Evolutionary conservation across 768 basidiomycete species (phyloP), one percentile per base, ranked within the genome.

Genomic region (Tylopilus sp.): DNA sequence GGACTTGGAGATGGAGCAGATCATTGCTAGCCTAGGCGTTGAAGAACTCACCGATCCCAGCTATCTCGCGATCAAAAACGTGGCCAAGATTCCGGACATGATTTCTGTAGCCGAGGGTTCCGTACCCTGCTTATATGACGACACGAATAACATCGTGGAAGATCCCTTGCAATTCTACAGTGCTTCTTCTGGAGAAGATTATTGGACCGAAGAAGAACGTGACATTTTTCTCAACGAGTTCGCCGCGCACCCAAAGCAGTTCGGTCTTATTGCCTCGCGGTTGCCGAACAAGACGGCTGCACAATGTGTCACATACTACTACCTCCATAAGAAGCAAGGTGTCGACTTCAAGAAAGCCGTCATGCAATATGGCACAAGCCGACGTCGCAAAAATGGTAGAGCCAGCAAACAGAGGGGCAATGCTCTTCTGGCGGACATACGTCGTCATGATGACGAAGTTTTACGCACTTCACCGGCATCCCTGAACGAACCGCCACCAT

Each of bases 1-100:
- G 17, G 95, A 98, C 70, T 79, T 96, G 52, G 96, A 98, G 75
- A 94, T 97, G 84, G 91, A 97, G 63, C 92, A 94, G 71, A 93
- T 98, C 65, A 89, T 98, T 52, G 92, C 92, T n/a, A 91, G 87
- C 63, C 75, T 97, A 36, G 93, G 92, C 24, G 89, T 87, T 60
- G 92, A 96, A 57, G 94, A 96, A 54, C 83, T 91, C 28, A 90
- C 87, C n/a, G 94, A 98, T 70, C 92, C 95, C 0, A 88, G 83
- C 57, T 83, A 89, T 56, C 83, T 97, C n/a, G 89, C 92, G 5
- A 74, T 84, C 50, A 79, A 83, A 56, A 97, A 97, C 57, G 80
- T 92, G 30, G 95, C 95, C 17, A 81, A 73, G 45, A 87, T 97
- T 30, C 95, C 95, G 1, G 93, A 98, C 66, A 94, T 97, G 92